Evolutionary conservation across 2,329 filamentous ascomycete species (phyloP).

Genomic region (Nemania sp.): DNA sequence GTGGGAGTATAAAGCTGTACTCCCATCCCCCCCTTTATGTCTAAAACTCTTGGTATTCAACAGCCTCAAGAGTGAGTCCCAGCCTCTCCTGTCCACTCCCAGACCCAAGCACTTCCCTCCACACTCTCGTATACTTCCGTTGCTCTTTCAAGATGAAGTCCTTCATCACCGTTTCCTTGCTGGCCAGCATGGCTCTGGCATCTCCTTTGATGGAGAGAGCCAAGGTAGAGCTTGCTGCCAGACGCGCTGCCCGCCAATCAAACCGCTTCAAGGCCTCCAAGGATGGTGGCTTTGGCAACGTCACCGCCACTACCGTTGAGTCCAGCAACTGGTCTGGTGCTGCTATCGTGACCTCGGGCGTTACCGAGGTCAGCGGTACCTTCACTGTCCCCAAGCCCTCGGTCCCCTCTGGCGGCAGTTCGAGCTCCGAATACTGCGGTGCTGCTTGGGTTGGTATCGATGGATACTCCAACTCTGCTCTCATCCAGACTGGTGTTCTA

Average conservation of each 20-base stretch:
- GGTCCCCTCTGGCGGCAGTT: constrained; percentile 22
- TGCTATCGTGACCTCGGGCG: constrained; percentile 35
- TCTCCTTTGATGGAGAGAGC: constrained; percentile 36
- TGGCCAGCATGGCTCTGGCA: constrained; percentile 29
- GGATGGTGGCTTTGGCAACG: constrained; percentile 24
- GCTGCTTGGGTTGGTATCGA: constrained; percentile 37
- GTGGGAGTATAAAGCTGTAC: constrained; percentile 33
- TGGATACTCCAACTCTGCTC: constrained; percentile 31
- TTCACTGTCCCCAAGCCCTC: constrained; percentile 31
- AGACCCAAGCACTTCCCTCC: constrained; percentile 4
- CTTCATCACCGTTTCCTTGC: constrained; percentile 15
- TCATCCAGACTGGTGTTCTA: constrained; percentile 37
- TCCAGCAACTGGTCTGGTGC: constrained; percentile 34
- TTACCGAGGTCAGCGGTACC: constrained; percentile 33
- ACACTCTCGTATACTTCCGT: not conserved
- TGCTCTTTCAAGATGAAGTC: constrained; percentile 31
- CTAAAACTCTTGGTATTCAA: constrained; percentile 8
- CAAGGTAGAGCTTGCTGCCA: constrained; percentile 32
- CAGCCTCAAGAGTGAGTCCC: constrained; percentile 11
- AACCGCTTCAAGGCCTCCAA: constrained; percentile 15
- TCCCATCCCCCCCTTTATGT: not conserved
- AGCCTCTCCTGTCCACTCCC: constrained; percentile 1
- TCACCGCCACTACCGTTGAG: constrained; percentile 23
- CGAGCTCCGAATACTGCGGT: constrained; percentile 27
- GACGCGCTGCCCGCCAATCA: constrained; percentile 26